Evolutionary conservation across 805 yeast species (phyloP).

Genomic region (Wickerhamiella allomyrinae): DNA sequence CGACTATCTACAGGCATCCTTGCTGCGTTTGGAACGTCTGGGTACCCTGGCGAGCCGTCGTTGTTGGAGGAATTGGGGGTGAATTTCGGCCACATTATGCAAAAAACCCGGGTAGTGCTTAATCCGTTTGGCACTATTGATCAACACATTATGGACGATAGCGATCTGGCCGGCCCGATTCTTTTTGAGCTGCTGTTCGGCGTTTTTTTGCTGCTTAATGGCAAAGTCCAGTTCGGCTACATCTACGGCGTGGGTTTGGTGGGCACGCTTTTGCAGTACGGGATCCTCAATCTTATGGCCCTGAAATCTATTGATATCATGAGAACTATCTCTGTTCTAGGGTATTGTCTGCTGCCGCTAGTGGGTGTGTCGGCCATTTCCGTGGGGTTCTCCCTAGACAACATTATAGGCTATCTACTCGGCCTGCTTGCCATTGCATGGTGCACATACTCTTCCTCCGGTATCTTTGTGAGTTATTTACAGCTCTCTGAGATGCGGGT

Average conservation of each 20-base stretch:
- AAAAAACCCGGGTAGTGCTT: slow-evolving; percentile 70
- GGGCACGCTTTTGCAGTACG: slow-evolving; percentile 76
- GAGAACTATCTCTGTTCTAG: slow-evolving; percentile 81
- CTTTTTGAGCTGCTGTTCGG: slow-evolving; percentile 82
- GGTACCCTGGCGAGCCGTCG: slow-evolving; percentile 92
- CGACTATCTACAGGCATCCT: slow-evolving; percentile 59
- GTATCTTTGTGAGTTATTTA: slow-evolving; percentile 76
- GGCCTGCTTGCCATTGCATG: slow-evolving; percentile 60
- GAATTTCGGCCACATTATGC: slow-evolving; percentile 73
- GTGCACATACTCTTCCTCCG: slow-evolving; percentile 91
- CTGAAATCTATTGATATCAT: slow-evolving; percentile 30
- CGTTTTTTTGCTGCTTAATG: slow-evolving; percentile 60
- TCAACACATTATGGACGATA: slow-evolving; percentile 67
- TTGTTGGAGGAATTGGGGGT: slow-evolving; percentile 85
- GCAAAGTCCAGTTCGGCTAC: slow-evolving; percentile 93
- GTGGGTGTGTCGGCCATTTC: slow-evolving; percentile 65
- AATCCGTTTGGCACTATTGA: slow-evolving; percentile 57
- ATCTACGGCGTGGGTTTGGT: slow-evolving; percentile 90
- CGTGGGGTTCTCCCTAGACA: slow-evolving; percentile 54
- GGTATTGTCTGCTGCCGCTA: slow-evolving; percentile 84
- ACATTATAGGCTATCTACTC: slow-evolving; percentile 53
- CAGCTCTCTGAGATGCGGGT: slow-evolving; percentile 75
- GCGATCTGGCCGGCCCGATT: slow-evolving; percentile 92
- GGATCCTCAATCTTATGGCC: slow-evolving; percentile 78
- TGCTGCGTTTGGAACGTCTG: slow-evolving; percentile 86